Evolutionary conservation across 2,329 filamentous ascomycete genomes (phyloP).

Genomic region (Hypocrella siamensis): DNA sequence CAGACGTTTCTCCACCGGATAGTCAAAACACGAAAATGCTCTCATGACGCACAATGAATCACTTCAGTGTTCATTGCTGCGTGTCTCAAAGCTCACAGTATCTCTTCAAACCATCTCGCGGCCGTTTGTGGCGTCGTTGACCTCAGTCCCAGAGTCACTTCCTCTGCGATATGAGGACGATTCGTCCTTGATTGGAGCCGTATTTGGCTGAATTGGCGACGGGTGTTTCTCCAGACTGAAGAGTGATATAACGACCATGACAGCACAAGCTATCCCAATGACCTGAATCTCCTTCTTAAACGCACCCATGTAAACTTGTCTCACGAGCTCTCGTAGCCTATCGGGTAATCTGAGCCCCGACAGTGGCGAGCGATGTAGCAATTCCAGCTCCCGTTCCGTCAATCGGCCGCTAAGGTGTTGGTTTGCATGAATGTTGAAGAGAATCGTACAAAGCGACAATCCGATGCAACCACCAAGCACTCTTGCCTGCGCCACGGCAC

Average conservation of each 20-base stretch:
- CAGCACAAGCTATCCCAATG: constrained; percentile 26
- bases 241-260: constrained; percentile 26
- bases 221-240: constrained; percentile 28
- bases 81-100: too few relatives aligned
- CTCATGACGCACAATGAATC: too few relatives aligned
- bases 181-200: constrained; percentile 13
- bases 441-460: constrained; percentile 40
- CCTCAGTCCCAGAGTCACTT: constrained; percentile 22
- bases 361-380: constrained; percentile 28
- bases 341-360: constrained; percentile 18
- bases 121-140: constrained; percentile 14
- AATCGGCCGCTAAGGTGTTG: constrained; percentile 19
- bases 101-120: constrained; percentile 6
- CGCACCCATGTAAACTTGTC: constrained; percentile 26
- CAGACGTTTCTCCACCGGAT: constrained; percentile 2
- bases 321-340: constrained; percentile 18
- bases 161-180: constrained; percentile 13
- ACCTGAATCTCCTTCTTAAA: constrained; percentile 30
- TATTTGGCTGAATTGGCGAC: constrained; percentile 15
- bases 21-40: constrained; percentile 4
- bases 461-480: constrained; percentile 45
- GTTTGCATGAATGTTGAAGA: constrained; percentile 33
- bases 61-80: too few relatives aligned
- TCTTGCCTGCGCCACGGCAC: constrained; percentile 42
- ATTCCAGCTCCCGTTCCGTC: constrained; percentile 19